Evolutionary conservation across 2,329 filamentous ascomycete genomes (phyloP).

Genomic region (Stemphylium lycopersici): DNA sequence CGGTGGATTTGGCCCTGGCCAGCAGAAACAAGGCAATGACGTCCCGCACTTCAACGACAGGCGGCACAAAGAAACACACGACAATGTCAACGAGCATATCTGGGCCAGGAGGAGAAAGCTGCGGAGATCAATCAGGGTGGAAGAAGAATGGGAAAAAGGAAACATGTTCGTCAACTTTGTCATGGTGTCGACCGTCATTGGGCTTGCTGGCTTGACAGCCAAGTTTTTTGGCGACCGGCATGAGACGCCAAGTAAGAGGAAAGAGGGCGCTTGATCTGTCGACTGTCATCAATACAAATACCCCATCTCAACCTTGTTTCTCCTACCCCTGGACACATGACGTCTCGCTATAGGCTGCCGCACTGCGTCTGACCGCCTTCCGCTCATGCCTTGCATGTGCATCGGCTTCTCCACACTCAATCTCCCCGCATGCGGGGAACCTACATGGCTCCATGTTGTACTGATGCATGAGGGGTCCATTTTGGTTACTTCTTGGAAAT

Average conservation of each 20-base stretch:
- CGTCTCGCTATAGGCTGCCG: neutral
- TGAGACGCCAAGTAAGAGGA: constrained; percentile 7
- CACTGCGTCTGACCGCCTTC: neutral
- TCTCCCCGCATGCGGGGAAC: neutral
- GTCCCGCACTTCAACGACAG: constrained; percentile 79
- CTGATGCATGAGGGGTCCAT: neutral
- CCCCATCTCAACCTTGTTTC: neutral
- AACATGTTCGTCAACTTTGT: constrained; percentile 41
- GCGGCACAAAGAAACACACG: constrained; percentile 76
- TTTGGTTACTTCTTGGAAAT: neutral
- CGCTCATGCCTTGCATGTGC: neutral
- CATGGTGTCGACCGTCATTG: constrained; percentile 35
- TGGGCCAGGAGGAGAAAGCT: constrained; percentile 49
- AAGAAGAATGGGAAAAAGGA: constrained; percentile 33
- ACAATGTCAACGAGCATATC: constrained; percentile 63
- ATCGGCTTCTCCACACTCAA: constrained; percentile 1
- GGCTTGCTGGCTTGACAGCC: constrained; percentile 29
- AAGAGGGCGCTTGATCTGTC: constrained; percentile 6
- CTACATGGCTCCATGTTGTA: neutral
- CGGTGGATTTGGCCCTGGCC: constrained; percentile 66
- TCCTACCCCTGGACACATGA: neutral
- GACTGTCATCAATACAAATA: neutral
- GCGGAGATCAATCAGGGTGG: constrained; percentile 16
- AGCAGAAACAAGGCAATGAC: constrained; percentile 55
- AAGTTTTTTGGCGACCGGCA: constrained; percentile 25